Evolutionary conservation across 306 rosid genomes (phyloP).

Genomic region (Vigna mungo): DNA sequence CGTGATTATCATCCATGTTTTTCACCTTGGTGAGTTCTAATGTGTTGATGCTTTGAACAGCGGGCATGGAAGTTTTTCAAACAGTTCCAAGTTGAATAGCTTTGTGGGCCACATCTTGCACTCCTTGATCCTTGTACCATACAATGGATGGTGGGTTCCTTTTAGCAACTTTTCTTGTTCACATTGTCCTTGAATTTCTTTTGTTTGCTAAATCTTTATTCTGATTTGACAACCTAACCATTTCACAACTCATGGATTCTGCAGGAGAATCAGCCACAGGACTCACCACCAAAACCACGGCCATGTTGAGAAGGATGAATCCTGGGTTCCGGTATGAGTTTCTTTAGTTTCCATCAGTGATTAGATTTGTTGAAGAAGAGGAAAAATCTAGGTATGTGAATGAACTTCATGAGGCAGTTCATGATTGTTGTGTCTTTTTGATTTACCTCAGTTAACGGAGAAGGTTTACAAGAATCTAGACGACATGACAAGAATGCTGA

Average conservation of each 20-base stretch:
- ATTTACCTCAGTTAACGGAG: slow-evolving; percentile 67
- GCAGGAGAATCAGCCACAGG: slow-evolving; percentile 95
- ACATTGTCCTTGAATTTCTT: background rate
- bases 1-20: background rate
- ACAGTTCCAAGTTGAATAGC: slow-evolving; percentile 58
- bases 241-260: background rate
- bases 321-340: slow-evolving; percentile 92
- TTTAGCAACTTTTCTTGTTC: background rate
- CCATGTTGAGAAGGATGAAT: slow-evolving; percentile 91
- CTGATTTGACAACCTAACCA: slow-evolving; percentile 13
- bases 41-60: slow-evolving; percentile 50
- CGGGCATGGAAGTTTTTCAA: slow-evolving; percentile 99
- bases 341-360: background rate
- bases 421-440: slow-evolving; percentile 9
- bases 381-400: background rate
- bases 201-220: background rate
- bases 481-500: slow-evolving; percentile 55
- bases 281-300: slow-evolving; percentile 99
- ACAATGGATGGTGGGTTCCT: slow-evolving; percentile 82
- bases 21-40: background rate
- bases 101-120: slow-evolving; percentile 89
- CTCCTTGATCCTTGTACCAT: slow-evolving; percentile 89
- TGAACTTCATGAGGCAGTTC: background rate
- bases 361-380: background rate
- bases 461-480: slow-evolving; percentile 67